Base-by-base conservation (phyloP, 2,329 filamentous ascomycete species). In the Neofusicoccum cordaticola region DNA sequence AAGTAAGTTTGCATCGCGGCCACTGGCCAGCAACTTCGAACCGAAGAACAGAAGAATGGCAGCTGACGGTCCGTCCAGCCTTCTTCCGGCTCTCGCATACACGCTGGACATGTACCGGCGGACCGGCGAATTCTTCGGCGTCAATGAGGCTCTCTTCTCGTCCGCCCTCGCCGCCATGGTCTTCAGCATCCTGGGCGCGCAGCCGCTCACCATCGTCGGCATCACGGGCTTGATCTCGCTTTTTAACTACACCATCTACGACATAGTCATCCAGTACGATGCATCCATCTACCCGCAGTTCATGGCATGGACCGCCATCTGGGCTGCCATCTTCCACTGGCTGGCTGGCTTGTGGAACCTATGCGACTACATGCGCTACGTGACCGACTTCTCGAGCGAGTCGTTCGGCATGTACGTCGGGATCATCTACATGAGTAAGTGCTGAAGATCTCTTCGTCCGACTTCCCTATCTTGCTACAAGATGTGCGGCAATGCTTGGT, bases 211-310 rank as follows among this genome's bases (percentile, higher is more conserved):
- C 3, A 84, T 86, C 17, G 83, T 86, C 15, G 84, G 84, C 4
- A 82, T 86, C 42, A 86, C 84, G 4, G 84, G 85, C 66, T 65
- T 75, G 12, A 75, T 75, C n/a, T 71, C 72, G 1, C 71, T 84
- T 0, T 86, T 87, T 77, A 86, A 86, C 70, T 86, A 85, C 69
- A 87, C 84, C 27, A 85, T 85, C 66, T 86, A 84, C 72, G 83
- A 86, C 65, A 86, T 86, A 62, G 78, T 85, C 50, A 73, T 72
- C 31, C 75, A 75, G 12, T 81, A 85, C 66, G 82, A 84, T 45
- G 78, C 81, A 2, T 68, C 74, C 1, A 74, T 85, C 5, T 86
- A 86, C 69, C 80, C 83, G 0, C 78, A 80, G 53, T 84, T 86
- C 69, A 84, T 86, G 72, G 80, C 79, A 3, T 86, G 84, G 84